Conservation (phyloP, 352 stramenopile species). For the Peronosclerospora sorghi region DNA sequence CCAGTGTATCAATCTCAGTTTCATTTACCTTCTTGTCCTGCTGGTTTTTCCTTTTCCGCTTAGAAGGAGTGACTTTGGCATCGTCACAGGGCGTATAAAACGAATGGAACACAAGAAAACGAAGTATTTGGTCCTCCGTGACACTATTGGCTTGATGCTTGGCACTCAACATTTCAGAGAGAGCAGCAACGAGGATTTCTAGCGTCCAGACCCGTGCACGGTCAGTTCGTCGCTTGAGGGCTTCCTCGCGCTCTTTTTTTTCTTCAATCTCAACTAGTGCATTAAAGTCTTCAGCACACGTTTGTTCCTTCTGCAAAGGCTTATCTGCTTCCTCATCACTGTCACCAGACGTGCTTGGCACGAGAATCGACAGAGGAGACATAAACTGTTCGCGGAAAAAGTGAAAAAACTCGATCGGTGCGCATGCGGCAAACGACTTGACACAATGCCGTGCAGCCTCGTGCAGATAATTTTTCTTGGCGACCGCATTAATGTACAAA, state of each 20-base stretch:
- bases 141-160: constrained; percentile 9
- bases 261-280: constrained; percentile 68
- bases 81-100: constrained; percentile 35
- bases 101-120: constrained; percentile 59
- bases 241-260: constrained; percentile 58
- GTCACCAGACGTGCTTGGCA: constrained; percentile 25
- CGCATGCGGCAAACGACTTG: constrained; percentile 37
- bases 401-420: constrained; percentile 51
- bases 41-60: constrained; percentile 42
- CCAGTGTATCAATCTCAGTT: constrained; percentile 8
- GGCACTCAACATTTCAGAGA: constrained; percentile 28
- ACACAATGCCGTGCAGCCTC: constrained; percentile 61
- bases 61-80: constrained; percentile 23
- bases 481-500: constrained; percentile 70
- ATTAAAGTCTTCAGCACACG: constrained; percentile 42
- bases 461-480: constrained; percentile 77
- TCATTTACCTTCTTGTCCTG: constrained; percentile 22
- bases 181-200: constrained; percentile 41
- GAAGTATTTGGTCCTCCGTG: constrained; percentile 24
- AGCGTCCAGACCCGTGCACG: constrained; percentile 66
- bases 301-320: constrained; percentile 19
- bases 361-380: constrained; percentile 43
- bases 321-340: constrained; percentile 28
- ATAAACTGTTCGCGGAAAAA: constrained; percentile 67
- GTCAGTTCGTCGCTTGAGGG: constrained; percentile 37